Base-by-base conservation (phyloP, 2,329 filamentous ascomycete species). In the Alternaria infectoria region DNA sequence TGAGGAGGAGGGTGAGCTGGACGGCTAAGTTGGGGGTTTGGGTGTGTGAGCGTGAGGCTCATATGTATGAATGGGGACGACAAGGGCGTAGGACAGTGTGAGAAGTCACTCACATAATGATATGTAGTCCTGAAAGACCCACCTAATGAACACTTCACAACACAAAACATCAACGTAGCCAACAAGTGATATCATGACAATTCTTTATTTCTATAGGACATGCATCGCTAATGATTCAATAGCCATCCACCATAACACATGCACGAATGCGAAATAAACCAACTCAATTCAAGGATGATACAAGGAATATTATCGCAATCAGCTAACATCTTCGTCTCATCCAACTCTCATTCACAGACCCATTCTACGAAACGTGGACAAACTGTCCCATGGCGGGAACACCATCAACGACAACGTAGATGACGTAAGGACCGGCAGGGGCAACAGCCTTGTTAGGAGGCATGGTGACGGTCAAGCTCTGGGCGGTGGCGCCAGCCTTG, bases 391-490 rank as follows among this genome's bases (percentile, higher is more conserved):
- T 71, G 10, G 81, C 83, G 5, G 85, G 86, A 19, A 87, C 81
- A 6, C 86, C 86, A 70, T 87, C 83, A n/a, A 83, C 83, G 43
- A 88, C 77, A 46, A 88, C 83, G 70, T 87, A 90, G 19, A 89
- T 74, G 43, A 89, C 85, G 75, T 89, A 89, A 62, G 87, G 86
- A 45, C 87, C 87, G 11, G 87, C 85, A 54, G 87, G 87, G 17
- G 85, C 85, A 43, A 88, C 77, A 65, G 85, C 87, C 68, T 79
- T 81, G 69, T 84, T 85, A 2, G 86, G 85, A 47, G 88, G 87
- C 76, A 85, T 85, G 12, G 76, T 85, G 51, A 86, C 86, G 10
- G 79, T 83, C 60, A 89, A 72, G 23, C 80, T 84, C 66, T 86
- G 83, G 23, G 65, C 62, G 21, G 75, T 79, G 44, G 70, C 67